Evolutionary conservation across 495 filamentous ascomycete genomes (phyloP).

Genomic region (Penicillium egyptiacum): DNA sequence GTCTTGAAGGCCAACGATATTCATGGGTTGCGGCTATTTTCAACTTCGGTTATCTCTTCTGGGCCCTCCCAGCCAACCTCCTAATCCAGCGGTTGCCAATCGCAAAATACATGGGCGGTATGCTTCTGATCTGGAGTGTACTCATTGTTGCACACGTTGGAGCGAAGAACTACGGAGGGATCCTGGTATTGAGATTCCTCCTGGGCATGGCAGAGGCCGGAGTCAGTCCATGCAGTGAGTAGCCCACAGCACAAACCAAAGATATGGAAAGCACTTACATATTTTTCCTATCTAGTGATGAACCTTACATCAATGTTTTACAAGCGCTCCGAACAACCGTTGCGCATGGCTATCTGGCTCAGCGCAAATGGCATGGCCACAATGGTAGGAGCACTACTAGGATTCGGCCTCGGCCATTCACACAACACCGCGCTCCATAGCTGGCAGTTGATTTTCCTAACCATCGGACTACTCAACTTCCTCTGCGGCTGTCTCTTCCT

Average conservation of each 20-base stretch:
- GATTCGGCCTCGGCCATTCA: conserved; percentile 55
- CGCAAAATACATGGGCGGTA: conserved; percentile 58
- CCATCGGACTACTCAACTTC: conserved; percentile 52
- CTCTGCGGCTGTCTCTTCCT: conserved; percentile 44
- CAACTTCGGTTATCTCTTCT: conserved; percentile 52
- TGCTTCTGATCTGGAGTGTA: conserved; percentile 60
- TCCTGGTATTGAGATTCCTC: conserved; percentile 59
- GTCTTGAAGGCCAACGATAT: conserved; percentile 55
- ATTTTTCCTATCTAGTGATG: conserved; percentile 27
- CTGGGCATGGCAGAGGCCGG: conserved; percentile 66
- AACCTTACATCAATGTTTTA: conserved; percentile 70
- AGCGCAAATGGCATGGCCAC: conserved; percentile 61
- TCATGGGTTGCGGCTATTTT: conserved; percentile 54
- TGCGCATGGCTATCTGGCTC: conserved; percentile 62
- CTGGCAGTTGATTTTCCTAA: conserved; percentile 60
- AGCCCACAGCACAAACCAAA: not conserved
- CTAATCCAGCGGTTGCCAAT: conserved; percentile 57
- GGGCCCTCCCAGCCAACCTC: conserved; percentile 53
- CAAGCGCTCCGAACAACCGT: conserved; percentile 62
- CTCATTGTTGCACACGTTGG: conserved; percentile 57
- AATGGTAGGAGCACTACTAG: conserved; percentile 53
- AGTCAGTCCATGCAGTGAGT: conserved; percentile 50
- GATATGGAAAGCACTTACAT: conserved; percentile 1
- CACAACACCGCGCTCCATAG: conserved; percentile 38
- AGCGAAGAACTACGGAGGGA: conserved; percentile 55